Evolutionary conservation across 2,329 filamentous ascomycete genomes (phyloP).

Genomic region (Apiospora aurea): DNA sequence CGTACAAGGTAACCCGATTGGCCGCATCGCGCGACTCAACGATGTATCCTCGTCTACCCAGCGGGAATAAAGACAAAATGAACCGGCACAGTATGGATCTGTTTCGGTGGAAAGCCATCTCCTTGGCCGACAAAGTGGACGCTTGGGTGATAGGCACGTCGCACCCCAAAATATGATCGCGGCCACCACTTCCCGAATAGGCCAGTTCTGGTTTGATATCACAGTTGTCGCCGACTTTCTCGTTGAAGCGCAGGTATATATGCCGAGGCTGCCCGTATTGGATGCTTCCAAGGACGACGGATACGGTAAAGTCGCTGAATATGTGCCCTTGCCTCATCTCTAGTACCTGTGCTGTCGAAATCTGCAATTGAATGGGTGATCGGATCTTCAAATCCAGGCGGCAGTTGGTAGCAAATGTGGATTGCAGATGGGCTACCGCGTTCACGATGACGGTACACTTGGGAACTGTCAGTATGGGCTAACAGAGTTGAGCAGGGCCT

Average conservation of each 20-base stretch:
- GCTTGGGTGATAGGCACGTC: not conserved
- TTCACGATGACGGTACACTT: not conserved
- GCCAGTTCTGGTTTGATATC: not conserved
- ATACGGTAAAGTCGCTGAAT: slow-evolving; percentile 39
- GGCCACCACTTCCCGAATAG: not conserved
- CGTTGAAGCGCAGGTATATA: slow-evolving; percentile 51
- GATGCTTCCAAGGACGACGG: slow-evolving; percentile 56
- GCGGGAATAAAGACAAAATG: slow-evolving; percentile 37
- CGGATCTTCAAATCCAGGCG: not conserved
- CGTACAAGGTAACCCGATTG: too few species aligned
- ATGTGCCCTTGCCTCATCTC: not conserved
- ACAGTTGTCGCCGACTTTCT: not conserved
- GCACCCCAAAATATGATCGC: not conserved
- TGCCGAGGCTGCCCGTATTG: slow-evolving; percentile 69
- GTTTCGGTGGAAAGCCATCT: not conserved
- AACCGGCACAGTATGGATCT: slow-evolving; percentile 24
- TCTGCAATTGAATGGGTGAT: not conserved
- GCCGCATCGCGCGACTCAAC: slow-evolving; percentile 34
- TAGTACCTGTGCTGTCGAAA: not conserved
- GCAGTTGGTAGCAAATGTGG: not conserved
- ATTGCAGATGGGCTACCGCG: not conserved
- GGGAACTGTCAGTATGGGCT: not conserved
- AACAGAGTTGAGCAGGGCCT: not conserved
- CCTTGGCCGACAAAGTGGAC: not conserved
- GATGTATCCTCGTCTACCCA: slow-evolving; percentile 51